These are phyloP conservation scores for Corynascus novoguineensis DNA, from an alignment of 495 filamentous ascomycete species.

Conservation along the genomic window DNA sequence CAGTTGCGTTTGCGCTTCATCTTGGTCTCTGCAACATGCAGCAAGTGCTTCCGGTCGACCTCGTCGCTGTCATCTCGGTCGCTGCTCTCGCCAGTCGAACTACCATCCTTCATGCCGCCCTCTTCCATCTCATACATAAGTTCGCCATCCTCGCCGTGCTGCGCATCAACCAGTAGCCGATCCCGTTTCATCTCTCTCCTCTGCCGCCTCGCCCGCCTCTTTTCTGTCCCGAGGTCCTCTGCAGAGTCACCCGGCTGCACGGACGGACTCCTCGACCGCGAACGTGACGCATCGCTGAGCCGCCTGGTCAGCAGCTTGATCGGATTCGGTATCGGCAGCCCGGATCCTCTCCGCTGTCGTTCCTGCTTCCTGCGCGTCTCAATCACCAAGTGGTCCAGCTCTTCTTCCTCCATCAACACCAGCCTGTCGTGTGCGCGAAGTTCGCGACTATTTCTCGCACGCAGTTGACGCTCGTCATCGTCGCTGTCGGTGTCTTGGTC, in stretches of 20 bases:
- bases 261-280: constrained; percentile 30
- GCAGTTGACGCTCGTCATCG: constrained; percentile 61
- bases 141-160: constrained; percentile 61
- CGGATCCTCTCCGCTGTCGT: constrained; percentile 45
- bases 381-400: constrained; percentile 70
- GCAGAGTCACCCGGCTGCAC: constrained; percentile 23
- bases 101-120: constrained; percentile 63
- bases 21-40: constrained; percentile 42
- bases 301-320: constrained; percentile 36
- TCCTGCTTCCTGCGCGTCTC: constrained; percentile 44
- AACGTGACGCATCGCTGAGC: constrained; percentile 28
- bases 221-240: constrained; percentile 44
- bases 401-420: constrained; percentile 84
- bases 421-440: constrained; percentile 63
- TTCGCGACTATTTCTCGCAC: constrained; percentile 64
- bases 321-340: constrained; percentile 42
- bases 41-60: constrained; percentile 44
- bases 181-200: constrained; percentile 46
- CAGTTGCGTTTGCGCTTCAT: constrained; percentile 37
- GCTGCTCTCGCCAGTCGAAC: constrained; percentile 48
- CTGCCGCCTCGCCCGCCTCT: constrained; percentile 40
- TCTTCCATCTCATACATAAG: constrained; percentile 90
- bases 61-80: constrained; percentile 52
- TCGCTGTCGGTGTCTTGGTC: constrained; percentile 74
- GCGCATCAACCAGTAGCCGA: constrained; percentile 43